Evolutionary conservation across 208 protist species (phyloP), one percentile per base, ranked within the genome.

Genomic region (Wallacemonas collosoma): DNA sequence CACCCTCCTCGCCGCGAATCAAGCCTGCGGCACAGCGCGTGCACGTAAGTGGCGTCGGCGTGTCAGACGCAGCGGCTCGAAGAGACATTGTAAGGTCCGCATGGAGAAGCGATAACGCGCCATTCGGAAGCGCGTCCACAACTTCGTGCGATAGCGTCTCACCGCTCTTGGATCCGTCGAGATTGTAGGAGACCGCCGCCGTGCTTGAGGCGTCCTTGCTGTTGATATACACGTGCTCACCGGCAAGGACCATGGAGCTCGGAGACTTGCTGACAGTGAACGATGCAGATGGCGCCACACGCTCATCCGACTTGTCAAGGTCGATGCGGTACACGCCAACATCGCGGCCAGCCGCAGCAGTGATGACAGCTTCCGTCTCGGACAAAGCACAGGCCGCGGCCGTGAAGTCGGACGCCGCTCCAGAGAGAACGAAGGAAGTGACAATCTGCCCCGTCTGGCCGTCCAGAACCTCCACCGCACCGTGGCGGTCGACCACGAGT

Each of bases 401-500:
- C 26, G 64, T 56, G 66, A 7, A 68, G 63, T 50, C 76, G 51
- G 38, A 90, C 45, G 15, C 48, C 38, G 66, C 40, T 15, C 14
- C 15, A 15, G 26, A 26, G 6, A 91, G 71, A 40, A 77, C 61
- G 51, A 81, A 93, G 5, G 86, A 86, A 14, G 81, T 79, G 43
- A 92, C 86, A 56, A 93, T 80, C 5, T 69, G 67, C 35, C 91
- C 91, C 7, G 69, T 87, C 41, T 35, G 56, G 7, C 79, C 70
- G 71, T 89, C 81, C 12, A 96, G 53, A 48, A 94, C 15, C 44
- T 82, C 66, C 39, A 80, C 84, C 12, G 78, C 71, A 9, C 91
- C 91, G 15, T 63, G 57, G 9, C 12, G 60, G 45, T 71, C 88
- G 48, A 93, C 80, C 1, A 87, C 85, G 3, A 92, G 48, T 1